Conservation (phyloP, 2,329 filamentous ascomycete genomes). For the Chalaropsis ovoidea region DNA sequence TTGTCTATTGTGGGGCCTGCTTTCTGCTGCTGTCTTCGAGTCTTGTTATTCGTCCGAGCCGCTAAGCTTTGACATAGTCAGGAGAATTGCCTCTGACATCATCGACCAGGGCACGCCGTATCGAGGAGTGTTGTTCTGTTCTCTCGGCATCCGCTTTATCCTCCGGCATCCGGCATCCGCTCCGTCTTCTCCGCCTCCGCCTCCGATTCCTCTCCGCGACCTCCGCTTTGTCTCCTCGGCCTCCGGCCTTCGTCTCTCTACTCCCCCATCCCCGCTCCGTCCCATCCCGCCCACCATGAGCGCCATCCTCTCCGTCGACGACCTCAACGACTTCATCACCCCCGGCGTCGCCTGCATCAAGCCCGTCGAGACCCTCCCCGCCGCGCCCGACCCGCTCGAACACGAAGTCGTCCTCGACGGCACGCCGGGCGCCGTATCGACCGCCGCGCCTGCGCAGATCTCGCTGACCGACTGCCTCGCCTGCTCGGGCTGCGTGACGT, state of each 20-base stretch:
- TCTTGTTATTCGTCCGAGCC: too few relatives aligned
- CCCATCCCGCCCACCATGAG: slow-evolving; percentile 56
- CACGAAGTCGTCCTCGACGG: slow-evolving; percentile 94
- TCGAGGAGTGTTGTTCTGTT: background rate
- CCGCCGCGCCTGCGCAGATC: slow-evolving; percentile 71
- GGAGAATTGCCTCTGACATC: background rate
- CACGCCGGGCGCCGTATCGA: slow-evolving; percentile 46
- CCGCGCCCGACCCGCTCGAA: slow-evolving; percentile 44
- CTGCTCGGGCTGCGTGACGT: slow-evolving; percentile 95
- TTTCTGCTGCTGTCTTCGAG: background rate
- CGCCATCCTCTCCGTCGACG: slow-evolving; percentile 91
- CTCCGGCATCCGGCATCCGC: too few relatives aligned
- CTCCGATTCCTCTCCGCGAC: background rate
- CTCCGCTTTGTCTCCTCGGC: background rate
- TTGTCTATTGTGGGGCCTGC: background rate
- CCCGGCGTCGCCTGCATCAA: slow-evolving; percentile 98
- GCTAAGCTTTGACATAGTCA: background rate
- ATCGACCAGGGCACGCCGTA: background rate
- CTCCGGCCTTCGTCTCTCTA: slow-evolving; percentile 5
- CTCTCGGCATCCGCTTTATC: too few relatives aligned
- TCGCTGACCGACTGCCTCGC: slow-evolving; percentile 95
- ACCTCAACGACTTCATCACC: slow-evolving; percentile 97
- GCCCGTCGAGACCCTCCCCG: slow-evolving; percentile 81
- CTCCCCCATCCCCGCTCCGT: slow-evolving; percentile 2
- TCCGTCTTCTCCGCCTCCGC: background rate